Conservation (phyloP, 164 flowering plant genomes). For the Vitis rupestris region DNA sequence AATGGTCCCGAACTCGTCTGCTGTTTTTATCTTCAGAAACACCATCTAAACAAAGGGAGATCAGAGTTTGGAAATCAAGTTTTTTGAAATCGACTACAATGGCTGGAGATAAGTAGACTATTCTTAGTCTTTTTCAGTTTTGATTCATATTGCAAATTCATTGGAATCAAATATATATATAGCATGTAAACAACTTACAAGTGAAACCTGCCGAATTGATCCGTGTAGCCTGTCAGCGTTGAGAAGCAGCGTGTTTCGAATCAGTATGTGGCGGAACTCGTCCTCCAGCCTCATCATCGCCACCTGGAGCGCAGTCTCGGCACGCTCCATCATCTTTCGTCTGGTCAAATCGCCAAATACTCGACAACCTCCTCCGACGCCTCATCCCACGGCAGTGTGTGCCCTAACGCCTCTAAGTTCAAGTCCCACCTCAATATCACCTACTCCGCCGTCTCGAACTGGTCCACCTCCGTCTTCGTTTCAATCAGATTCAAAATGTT, state of each 20-base stretch:
- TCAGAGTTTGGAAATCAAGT: no score
- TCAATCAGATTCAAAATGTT: constrained; percentile 23
- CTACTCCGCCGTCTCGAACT: constrained; percentile 37
- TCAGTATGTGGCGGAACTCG: constrained; percentile 36
- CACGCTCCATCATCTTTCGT: constrained; percentile 33
- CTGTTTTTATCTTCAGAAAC: no score
- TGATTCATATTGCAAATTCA: no score
- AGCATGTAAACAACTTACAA: no score
- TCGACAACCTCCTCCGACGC: constrained; percentile 31
- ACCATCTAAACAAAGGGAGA: no score
- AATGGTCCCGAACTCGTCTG: no score
- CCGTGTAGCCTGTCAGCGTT: constrained; percentile 54
- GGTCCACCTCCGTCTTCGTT: constrained; percentile 2
- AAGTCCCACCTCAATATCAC: constrained; percentile 30
- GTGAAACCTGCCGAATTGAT: constrained; percentile 49
- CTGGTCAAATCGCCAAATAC: no score
- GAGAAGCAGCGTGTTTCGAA: constrained; percentile 37
- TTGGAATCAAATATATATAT: no score
- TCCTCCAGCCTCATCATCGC: constrained; percentile 49
- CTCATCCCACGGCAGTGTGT: constrained; percentile 24
- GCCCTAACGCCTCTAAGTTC: constrained; percentile 7
- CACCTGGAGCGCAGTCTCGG: constrained; percentile 35
- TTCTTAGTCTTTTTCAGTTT: no score
- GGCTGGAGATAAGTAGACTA: no score
- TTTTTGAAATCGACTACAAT: no score